These are phyloP conservation scores for Babesia bovis DNA, from an alignment of 169 alveolate species.

Conservation along the genomic window DNA sequence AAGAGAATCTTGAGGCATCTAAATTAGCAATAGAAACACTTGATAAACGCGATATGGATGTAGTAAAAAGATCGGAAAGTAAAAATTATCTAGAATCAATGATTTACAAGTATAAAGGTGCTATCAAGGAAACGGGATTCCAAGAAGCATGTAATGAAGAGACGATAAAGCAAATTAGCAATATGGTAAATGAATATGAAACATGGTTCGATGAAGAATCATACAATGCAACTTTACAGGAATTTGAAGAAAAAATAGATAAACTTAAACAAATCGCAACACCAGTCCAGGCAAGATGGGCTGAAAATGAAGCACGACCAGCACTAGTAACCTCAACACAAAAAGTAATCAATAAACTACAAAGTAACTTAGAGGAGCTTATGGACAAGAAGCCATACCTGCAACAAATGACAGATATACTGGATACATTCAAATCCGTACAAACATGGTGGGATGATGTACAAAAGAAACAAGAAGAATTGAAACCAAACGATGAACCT, in stretches of 20 bases:
- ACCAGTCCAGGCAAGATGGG: constrained; percentile 51
- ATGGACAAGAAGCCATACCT: constrained; percentile 47
- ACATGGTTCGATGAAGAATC: constrained; percentile 62
- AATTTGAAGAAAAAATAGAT: constrained; percentile 31
- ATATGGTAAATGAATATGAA: constrained; percentile 8
- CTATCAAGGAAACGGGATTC: constrained; percentile 38
- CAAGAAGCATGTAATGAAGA: constrained; percentile 41
- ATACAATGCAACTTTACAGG: constrained; percentile 42
- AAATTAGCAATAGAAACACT: constrained; percentile 9
- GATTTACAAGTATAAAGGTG: constrained; percentile 57
- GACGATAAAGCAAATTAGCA: constrained; percentile 4
- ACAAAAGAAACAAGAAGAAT: constrained; percentile 38
- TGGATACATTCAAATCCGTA: constrained; percentile 20
- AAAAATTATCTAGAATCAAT: constrained; percentile 50
- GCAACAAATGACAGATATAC: constrained; percentile 2
- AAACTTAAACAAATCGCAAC: constrained; percentile 31
- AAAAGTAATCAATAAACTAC: constrained; percentile 12
- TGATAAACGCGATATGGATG: constrained; percentile 19
- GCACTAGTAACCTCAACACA: constrained; percentile 31
- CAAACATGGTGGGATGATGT: constrained; percentile 60
- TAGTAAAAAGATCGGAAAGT: constrained; percentile 15
- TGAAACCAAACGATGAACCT: constrained; percentile 45
- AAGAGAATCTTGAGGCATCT: constrained; percentile 30
- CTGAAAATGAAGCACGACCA: constrained; percentile 39
- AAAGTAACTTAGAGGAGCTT: constrained; percentile 23